Percentiles rank a stretch among this genome's conserved stretches.
Conservation (phyloP, 2,329 filamentous ascomycete genomes). For the Aspergillus pseudoviridinutans region DNA sequence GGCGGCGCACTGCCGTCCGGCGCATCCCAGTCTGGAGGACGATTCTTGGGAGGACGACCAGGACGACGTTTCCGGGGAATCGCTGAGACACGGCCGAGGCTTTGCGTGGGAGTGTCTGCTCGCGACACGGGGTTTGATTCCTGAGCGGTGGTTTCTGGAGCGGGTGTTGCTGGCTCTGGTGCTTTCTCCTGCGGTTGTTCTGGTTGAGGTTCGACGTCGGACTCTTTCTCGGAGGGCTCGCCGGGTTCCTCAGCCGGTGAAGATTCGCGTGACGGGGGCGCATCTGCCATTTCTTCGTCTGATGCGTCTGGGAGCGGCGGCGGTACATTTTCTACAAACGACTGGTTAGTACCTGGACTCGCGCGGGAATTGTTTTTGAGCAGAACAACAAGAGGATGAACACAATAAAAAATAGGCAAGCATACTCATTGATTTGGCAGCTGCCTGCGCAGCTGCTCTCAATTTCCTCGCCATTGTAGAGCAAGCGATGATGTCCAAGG, state of each 20-base stretch:
- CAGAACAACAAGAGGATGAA: slow-evolving; percentile 1
- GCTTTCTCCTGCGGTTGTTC: slow-evolving; percentile 43
- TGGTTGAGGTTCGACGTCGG: slow-evolving; percentile 24
- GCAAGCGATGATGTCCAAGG: neutral
- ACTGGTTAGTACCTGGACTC: slow-evolving; percentile 13
- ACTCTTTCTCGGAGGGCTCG: slow-evolving; percentile 24
- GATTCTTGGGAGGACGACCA: slow-evolving; percentile 83
- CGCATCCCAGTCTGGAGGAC: slow-evolving; percentile 71
- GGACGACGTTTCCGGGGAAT: slow-evolving; percentile 68
- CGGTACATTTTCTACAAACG: slow-evolving; percentile 38
- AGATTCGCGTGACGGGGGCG: slow-evolving; percentile 27
- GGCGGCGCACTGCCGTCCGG: slow-evolving; percentile 48
- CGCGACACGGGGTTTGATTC: slow-evolving; percentile 44
- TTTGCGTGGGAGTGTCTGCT: slow-evolving; percentile 52
- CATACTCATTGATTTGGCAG: slow-evolving; percentile 45
- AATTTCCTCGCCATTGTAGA: slow-evolving; percentile 42
- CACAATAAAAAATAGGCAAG: slow-evolving; percentile 4
- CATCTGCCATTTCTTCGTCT: slow-evolving; percentile 45
- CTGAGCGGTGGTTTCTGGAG: slow-evolving; percentile 30
- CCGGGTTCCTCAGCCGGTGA: slow-evolving; percentile 34
- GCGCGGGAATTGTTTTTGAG: slow-evolving; percentile 6
- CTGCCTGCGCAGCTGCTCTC: slow-evolving; percentile 45
- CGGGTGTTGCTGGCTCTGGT: slow-evolving; percentile 40
- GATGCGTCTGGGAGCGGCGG: slow-evolving; percentile 40
- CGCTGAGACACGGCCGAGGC: slow-evolving; percentile 47